phyloP scores from a whole-genome alignment of 345 rosid species.

The Toxicodendron radicans region DNA sequence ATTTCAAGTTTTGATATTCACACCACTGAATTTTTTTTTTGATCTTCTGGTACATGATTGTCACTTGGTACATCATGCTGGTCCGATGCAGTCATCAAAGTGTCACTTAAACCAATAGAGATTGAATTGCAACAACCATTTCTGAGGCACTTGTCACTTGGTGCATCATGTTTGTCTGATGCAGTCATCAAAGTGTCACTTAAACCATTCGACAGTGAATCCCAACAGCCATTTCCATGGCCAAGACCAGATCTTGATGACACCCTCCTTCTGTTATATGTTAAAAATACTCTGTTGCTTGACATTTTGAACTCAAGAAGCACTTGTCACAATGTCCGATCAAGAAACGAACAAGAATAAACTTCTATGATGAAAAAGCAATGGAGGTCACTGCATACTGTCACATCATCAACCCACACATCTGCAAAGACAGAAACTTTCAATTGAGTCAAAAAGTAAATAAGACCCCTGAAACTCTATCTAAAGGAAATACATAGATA shows the following conservation, averaged over 20 bases:
- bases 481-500: not conserved
- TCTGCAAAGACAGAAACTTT: constrained; percentile 7
- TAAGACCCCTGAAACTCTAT: not conserved
- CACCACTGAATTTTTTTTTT: constrained; percentile 27
- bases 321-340: not conserved
- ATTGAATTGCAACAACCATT: constrained; percentile 18
- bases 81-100: not conserved
- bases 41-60: constrained; percentile 12
- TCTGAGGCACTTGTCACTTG: not conserved
- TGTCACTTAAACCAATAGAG: constrained; percentile 16
- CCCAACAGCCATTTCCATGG: constrained; percentile 16
- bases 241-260: constrained; percentile 18
- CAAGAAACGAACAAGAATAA: not conserved
- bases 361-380: not conserved
- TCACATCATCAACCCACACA: constrained; percentile 2
- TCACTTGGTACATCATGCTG: not conserved
- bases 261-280: constrained; percentile 42
- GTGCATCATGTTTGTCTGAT: not conserved
- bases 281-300: constrained; percentile 32
- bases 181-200: not conserved
- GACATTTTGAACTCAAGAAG: constrained; percentile 30
- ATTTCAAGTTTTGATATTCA: constrained; percentile 5
- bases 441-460: not conserved
- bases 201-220: constrained; percentile 20
- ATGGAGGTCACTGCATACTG: not conserved